Evolutionary conservation across 2,329 filamentous ascomycete genomes (phyloP), one percentile per base, ranked within the genome.

Genomic region (Fusarium sacchari): DNA sequence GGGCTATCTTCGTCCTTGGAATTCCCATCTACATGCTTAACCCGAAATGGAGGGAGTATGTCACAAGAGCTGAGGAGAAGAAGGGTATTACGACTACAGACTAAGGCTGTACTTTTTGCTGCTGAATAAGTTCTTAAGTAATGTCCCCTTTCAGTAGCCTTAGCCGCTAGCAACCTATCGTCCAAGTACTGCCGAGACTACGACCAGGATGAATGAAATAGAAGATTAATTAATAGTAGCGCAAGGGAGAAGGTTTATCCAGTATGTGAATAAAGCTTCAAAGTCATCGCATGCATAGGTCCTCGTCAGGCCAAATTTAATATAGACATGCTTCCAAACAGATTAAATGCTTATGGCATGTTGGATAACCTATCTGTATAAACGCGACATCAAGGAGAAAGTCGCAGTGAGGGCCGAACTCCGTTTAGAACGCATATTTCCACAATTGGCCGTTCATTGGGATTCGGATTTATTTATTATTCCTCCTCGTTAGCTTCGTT

Each of bases 371-470:
- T n/a, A n/a, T 40, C 14, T n/a, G 2, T n/a, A 9, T 15, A 11
- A 2, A 42, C 1, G 13, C 1, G 14, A 42, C 14, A 15, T 42
- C 5, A 42, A 42, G 24, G 22, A 17, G 9, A 24, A 11, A 42
- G 0, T 7, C 1, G 9, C 0, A 42, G 17, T 7, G 11, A 17
- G 6, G 40, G 1, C 4, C 24, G 6, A 4, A 12, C 17, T 9
- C 15, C 22, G 0, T 42, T 42, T 11, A 4, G n/a, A 6, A 42
- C 11, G 6, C 36, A 37, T 42, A 7, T 10, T 3, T 24, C 14
- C 36, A 15, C 3, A 0, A 24, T 11, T 24, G 11, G 14, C 9
- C 14, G 4, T 43, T 12, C 10, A 18, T 8, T 17, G 0, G 4
- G 10, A 43, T 5, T 18, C 5, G 4, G 15, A 24, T 15, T 26